Evolutionary conservation across 1,139 yeast species (phyloP).

Genomic region (Lodderomyces theae): DNA sequence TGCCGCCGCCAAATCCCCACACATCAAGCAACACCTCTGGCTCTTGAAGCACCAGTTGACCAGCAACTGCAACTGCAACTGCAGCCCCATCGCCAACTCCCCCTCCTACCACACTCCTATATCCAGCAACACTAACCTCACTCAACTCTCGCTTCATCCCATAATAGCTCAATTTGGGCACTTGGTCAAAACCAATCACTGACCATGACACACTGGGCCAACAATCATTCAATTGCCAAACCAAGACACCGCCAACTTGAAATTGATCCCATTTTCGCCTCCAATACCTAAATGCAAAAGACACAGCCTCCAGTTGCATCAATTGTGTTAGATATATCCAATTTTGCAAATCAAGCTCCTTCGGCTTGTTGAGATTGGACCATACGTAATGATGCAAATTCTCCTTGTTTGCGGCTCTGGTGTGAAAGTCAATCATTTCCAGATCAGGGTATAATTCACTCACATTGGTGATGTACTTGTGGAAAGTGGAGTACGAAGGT

Average conservation of each 20-base stretch:
- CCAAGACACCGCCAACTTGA: conserved; percentile 41
- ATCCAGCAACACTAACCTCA: conserved; percentile 35
- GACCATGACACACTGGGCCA: conserved; percentile 53
- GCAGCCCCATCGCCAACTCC: conserved; percentile 11
- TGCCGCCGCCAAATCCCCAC: conserved; percentile 35
- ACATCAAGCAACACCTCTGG: conserved; percentile 25
- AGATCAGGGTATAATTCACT: conserved; percentile 36
- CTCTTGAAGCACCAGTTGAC: background rate
- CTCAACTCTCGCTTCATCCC: conserved; percentile 43
- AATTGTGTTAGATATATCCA: conserved; percentile 51
- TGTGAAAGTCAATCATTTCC: conserved; percentile 36
- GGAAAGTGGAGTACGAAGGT: conserved; percentile 29
- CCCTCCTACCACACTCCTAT: conserved; percentile 21
- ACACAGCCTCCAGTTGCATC: conserved; percentile 50
- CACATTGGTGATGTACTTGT: conserved; percentile 28
- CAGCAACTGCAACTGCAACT: conserved; percentile 13
- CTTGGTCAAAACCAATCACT: conserved; percentile 35
- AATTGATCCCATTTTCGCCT: conserved; percentile 43
- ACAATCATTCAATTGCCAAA: conserved; percentile 53
- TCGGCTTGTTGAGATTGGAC: conserved; percentile 35
- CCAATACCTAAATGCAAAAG: conserved; percentile 46
- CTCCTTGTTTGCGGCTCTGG: conserved; percentile 45
- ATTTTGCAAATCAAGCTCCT: conserved; percentile 28
- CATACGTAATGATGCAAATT: conserved; percentile 42
- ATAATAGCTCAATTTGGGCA: conserved; percentile 45